Conservation (phyloP, 768 basidiomycete genomes). For the Cytidiella melzeri region DNA sequence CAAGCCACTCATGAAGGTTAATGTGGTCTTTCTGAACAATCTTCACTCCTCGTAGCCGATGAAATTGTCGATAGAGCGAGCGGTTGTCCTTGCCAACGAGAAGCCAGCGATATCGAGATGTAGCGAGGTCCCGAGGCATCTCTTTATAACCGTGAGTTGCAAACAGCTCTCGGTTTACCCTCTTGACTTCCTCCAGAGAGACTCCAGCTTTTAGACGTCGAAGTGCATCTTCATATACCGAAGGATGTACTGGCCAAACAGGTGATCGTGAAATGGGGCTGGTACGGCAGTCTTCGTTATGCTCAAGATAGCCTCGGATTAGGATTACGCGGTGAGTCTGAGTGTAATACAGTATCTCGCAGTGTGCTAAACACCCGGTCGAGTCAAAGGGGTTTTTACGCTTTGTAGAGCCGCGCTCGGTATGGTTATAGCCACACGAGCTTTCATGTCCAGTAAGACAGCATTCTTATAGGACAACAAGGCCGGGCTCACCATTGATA, state of each 20-base stretch:
- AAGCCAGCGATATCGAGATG: slow-evolving; percentile 13
- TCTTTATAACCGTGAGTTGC: background rate
- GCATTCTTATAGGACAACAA: background rate
- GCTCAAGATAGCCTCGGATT: too few species aligned
- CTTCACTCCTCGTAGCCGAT: slow-evolving; percentile 7
- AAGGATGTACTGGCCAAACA: too few species aligned
- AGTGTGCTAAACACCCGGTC: too few species aligned
- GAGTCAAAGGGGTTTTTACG: background rate
- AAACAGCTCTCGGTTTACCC: slow-evolving; percentile 2
- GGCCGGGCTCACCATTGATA: too few species aligned
- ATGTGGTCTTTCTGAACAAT: background rate
- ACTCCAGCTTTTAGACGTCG: background rate
- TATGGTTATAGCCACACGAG: slow-evolving; percentile 1
- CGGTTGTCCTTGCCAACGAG: slow-evolving; percentile 14
- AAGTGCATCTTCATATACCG: too few species aligned
- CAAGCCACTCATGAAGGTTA: slow-evolving; percentile 11
- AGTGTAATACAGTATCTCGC: too few species aligned
- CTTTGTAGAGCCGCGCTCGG: background rate
- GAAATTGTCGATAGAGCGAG: too few species aligned
- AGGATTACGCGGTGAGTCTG: too few species aligned
- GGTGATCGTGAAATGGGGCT: too few species aligned
- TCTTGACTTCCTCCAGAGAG: background rate
- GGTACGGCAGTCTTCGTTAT: slow-evolving; percentile 23
- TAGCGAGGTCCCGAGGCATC: background rate
- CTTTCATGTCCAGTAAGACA: background rate